phyloP scores from a whole-genome alignment of 352 stramenopile species.

The Globisporangium spinosum region DNA sequence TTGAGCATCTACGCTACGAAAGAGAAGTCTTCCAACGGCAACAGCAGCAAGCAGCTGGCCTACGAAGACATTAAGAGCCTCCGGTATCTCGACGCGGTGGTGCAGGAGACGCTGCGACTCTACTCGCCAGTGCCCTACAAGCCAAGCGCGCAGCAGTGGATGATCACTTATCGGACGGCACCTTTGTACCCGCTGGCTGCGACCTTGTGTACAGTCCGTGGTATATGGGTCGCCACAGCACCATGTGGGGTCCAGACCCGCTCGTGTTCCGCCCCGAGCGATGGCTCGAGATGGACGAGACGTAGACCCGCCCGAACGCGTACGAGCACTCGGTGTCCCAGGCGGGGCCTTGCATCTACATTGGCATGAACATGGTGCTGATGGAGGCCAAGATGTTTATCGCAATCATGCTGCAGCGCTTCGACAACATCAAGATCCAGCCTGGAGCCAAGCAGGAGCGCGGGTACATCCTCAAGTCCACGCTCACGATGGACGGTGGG shows the following conservation, averaged over 20 bases:
- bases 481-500: conserved; percentile 6
- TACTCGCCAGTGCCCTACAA: conserved; percentile 75
- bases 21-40: neutral
- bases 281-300: conserved; percentile 47
- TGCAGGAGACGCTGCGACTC: conserved; percentile 67
- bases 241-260: conserved; percentile 32
- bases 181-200: conserved; percentile 40
- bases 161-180: conserved; percentile 7
- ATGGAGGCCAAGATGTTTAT: conserved; percentile 63
- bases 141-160: conserved; percentile 33
- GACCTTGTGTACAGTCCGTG: conserved; percentile 72
- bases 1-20: neutral
- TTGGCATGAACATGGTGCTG: conserved; percentile 70
- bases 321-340: conserved; percentile 77
- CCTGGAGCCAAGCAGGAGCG: conserved; percentile 34
- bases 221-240: conserved; percentile 58
- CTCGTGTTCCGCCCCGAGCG: conserved; percentile 58
- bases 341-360: conserved; percentile 58
- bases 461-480: conserved; percentile 43
- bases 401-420: conserved; percentile 39
- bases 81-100: conserved; percentile 67
- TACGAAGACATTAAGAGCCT: conserved; percentile 61
- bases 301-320: conserved; percentile 38
- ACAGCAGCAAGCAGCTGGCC: neutral
- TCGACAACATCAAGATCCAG: conserved; percentile 35